Conservation (phyloP, 352 stramenopile genomes). For the Pythium brassicae region DNA sequence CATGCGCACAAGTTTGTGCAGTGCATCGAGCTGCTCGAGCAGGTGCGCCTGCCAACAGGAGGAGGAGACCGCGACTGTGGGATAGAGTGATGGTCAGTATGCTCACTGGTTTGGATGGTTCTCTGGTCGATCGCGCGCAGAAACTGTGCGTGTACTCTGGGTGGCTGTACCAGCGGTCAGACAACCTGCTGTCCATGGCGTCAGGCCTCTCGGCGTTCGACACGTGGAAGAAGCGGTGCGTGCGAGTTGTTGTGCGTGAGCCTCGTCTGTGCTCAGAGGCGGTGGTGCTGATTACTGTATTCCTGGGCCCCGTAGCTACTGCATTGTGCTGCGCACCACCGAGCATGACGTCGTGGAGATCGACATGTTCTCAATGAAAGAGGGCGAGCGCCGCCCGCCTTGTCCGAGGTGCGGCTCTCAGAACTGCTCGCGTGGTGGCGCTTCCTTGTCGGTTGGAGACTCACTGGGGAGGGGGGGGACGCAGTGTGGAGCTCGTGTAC, state of each 20-base stretch:
- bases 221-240: slow-evolving; percentile 78
- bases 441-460: not conserved
- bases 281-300: not conserved
- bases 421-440: not conserved
- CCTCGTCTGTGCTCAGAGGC: too few species aligned
- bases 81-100: too few species aligned
- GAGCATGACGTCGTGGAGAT: slow-evolving; percentile 66
- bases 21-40: slow-evolving; percentile 78
- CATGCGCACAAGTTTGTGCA: slow-evolving; percentile 39
- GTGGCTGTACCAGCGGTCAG: slow-evolving; percentile 76
- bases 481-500: slow-evolving; percentile 59
- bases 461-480: too few species aligned
- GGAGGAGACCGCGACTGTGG: too few species aligned
- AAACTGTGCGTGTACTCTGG: slow-evolving; percentile 80
- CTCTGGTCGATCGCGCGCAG: too few species aligned
- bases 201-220: slow-evolving; percentile 69
- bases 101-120: not conserved
- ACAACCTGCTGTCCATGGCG: slow-evolving; percentile 77
- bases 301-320: slow-evolving; percentile 38
- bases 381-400: slow-evolving; percentile 61
- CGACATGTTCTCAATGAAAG: slow-evolving; percentile 75
- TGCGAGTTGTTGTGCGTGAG: not conserved
- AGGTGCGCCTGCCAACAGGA: slow-evolving; percentile 26
- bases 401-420: slow-evolving; percentile 38
- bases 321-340: slow-evolving; percentile 60